Evolutionary conservation across 116 monocot species (phyloP).

Genomic region (Posidonia oceanica): DNA sequence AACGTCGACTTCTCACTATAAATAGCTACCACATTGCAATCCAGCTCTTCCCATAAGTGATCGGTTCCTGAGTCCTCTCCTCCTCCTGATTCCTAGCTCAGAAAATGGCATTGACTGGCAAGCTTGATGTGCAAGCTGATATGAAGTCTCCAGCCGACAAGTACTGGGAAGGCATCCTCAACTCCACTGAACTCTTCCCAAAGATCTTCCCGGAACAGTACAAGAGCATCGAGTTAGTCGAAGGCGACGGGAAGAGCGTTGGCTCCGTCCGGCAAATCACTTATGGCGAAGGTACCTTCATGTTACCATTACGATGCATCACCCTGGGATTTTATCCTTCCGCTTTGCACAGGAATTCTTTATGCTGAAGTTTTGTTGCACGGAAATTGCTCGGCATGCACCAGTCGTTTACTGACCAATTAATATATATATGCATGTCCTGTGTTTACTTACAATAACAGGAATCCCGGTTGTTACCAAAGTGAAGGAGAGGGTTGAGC

Average conservation of each 20-base stretch:
- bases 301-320: too few relatives aligned
- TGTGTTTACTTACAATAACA: not conserved
- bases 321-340: too few relatives aligned
- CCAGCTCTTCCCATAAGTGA: too few relatives aligned
- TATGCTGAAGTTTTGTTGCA: too few relatives aligned
- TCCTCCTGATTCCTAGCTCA: too few relatives aligned
- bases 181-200: conserved; percentile 42
- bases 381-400: too few relatives aligned
- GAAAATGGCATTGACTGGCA: conserved; percentile 6
- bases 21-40: too few relatives aligned
- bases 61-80: too few relatives aligned
- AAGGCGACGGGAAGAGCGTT: conserved; percentile 57
- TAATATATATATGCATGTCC: not conserved
- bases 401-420: not conserved
- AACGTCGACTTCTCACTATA: too few relatives aligned
- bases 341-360: too few relatives aligned
- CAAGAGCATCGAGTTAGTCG: conserved; percentile 57
- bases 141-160: conserved; percentile 43
- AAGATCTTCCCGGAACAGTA: conserved; percentile 52
- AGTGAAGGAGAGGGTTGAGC: conserved; percentile 61
- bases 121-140: conserved; percentile 33
- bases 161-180: conserved; percentile 45
- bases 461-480: conserved; percentile 26
- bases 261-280: conserved; percentile 39
- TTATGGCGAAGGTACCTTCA: conserved; percentile 30